Conservation (phyloP, 2,329 filamentous ascomycete species). For the Fusarium nisikadoi region DNA sequence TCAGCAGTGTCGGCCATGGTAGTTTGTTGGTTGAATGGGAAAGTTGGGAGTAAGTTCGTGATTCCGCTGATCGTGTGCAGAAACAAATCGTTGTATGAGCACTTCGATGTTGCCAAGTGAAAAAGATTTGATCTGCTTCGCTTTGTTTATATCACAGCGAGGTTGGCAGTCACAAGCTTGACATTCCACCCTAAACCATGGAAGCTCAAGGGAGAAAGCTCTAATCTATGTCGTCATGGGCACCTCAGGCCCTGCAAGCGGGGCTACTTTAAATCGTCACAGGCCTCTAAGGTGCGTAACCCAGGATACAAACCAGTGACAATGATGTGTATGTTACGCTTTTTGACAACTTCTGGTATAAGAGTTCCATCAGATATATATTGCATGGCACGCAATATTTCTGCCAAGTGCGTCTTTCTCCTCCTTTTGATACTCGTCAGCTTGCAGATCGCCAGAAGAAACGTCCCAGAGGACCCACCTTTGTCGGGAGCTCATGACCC, state of each 20-base stretch:
- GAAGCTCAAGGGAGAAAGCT: constrained; percentile 29
- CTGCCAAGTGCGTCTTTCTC: neutral
- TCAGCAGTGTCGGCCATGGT: constrained; percentile 43
- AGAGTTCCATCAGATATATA: neutral
- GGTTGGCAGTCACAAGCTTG: constrained; percentile 29
- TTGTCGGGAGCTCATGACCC: constrained; percentile 28
- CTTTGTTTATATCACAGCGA: constrained; percentile 14
- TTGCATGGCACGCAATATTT: neutral
- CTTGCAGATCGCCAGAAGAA: constrained; percentile 29
- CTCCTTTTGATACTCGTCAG: constrained; percentile 9
- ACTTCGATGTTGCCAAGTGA: neutral
- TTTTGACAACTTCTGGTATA: constrained; percentile 12
- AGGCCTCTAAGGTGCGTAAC: neutral
- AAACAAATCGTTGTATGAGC: neutral
- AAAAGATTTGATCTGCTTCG: neutral
- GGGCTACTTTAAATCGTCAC: constrained; percentile 23
- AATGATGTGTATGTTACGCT: constrained; percentile 26
- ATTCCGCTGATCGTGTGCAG: neutral
- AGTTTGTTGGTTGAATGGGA: neutral
- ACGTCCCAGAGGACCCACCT: constrained; percentile 25
- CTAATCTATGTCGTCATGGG: constrained; percentile 40
- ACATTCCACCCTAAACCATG: constrained; percentile 28
- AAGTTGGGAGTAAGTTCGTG: neutral
- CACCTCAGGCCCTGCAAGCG: constrained; percentile 11
- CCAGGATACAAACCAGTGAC: neutral